Conservation (phyloP, 2,329 filamentous ascomycete species). For the Aspergillus costaricaensis region DNA sequence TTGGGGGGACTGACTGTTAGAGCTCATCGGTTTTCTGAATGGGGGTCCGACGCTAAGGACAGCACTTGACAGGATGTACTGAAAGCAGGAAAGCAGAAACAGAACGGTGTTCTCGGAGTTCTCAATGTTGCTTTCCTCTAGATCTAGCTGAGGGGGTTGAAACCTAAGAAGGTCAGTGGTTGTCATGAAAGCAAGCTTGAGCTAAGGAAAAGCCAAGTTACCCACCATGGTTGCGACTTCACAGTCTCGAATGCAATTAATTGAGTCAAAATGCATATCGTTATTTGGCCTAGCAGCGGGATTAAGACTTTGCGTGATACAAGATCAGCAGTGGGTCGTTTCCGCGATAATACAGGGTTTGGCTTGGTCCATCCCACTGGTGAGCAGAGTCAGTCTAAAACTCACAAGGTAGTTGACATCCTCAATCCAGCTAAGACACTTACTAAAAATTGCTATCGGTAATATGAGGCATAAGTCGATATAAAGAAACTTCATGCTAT, state of each 20-base stretch:
- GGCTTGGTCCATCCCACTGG: constrained; percentile 92
- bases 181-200: neutral
- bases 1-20: constrained; percentile 67
- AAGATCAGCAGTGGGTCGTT: constrained; percentile 86
- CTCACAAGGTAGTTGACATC: neutral
- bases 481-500: constrained; percentile 69
- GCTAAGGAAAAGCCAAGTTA: constrained; percentile 5
- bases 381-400: constrained; percentile 4
- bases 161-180: constrained; percentile 57
- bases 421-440: constrained; percentile 30
- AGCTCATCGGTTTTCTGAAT: constrained; percentile 76
- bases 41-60: constrained; percentile 89
- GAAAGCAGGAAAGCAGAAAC: constrained; percentile 88
- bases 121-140: constrained; percentile 77
- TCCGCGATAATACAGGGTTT: constrained; percentile 72
- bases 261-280: constrained; percentile 76
- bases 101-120: constrained; percentile 93
- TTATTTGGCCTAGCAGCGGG: constrained; percentile 85
- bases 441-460: constrained; percentile 92
- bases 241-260: constrained; percentile 72
- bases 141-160: constrained; percentile 73
- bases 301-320: constrained; percentile 91
- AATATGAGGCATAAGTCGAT: constrained; percentile 92
- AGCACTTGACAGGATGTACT: constrained; percentile 88
- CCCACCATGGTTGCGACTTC: constrained; percentile 74